phyloP scores from a whole-genome alignment of 2,329 filamentous ascomycete genomes.

The Colletotrichum salicis region DNA sequence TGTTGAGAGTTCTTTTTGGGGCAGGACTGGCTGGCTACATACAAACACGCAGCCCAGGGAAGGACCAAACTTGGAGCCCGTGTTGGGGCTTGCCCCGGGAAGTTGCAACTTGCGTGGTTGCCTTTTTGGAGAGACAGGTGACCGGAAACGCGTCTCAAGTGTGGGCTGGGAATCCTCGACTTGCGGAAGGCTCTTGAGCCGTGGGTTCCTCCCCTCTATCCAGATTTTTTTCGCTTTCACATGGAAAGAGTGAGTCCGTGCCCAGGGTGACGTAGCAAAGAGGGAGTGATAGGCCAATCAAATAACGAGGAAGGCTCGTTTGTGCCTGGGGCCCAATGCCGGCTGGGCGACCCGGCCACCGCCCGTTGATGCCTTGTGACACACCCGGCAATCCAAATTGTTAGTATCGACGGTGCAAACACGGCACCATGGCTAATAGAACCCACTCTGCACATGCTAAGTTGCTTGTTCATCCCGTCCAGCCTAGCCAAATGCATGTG shows the following conservation, averaged over 20 bases:
- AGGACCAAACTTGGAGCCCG: too few species aligned
- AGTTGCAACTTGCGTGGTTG: background rate
- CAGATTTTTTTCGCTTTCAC: slow-evolving; percentile 11
- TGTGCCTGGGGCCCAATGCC: slow-evolving; percentile 36
- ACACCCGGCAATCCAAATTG: background rate
- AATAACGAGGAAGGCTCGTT: background rate
- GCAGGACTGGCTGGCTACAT: too few species aligned
- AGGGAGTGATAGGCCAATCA: slow-evolving; percentile 8
- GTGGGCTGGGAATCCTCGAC: background rate
- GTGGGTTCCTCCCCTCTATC: background rate
- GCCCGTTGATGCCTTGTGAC: slow-evolving; percentile 19
- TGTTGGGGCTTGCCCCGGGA: too few species aligned
- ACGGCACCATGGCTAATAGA: rapidly evolving
- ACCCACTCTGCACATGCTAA: slow-evolving; percentile 14
- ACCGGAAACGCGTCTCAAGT: slow-evolving; percentile 3
- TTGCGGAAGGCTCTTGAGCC: background rate
- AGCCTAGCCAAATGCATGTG: slow-evolving; percentile 32
- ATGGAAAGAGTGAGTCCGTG: slow-evolving; percentile 30
- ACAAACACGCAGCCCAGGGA: too few species aligned
- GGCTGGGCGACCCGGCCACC: slow-evolving; percentile 23
- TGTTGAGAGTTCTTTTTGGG: too few species aligned
- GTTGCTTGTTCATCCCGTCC: slow-evolving; percentile 32
- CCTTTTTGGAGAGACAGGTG: background rate
- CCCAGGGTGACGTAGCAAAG: slow-evolving; percentile 19
- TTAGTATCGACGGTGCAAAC: background rate